Evolutionary conservation across 495 filamentous ascomycete species (phyloP).

Genomic region (Penicillium maclennaniae): DNA sequence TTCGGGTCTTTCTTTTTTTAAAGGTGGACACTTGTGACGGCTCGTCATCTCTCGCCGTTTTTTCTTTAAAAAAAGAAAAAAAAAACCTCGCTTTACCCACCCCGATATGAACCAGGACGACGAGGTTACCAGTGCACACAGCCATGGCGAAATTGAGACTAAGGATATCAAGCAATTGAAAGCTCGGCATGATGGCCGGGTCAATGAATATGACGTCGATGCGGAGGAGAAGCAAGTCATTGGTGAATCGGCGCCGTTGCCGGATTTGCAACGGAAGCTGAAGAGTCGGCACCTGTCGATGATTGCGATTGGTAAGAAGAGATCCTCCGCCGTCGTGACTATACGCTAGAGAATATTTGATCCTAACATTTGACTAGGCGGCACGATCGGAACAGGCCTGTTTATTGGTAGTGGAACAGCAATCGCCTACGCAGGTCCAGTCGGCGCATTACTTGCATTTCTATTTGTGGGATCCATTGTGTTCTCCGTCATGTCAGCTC

Average conservation of each 20-base stretch:
- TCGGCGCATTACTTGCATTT: slow-evolving; percentile 61
- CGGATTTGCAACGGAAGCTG: slow-evolving; percentile 43
- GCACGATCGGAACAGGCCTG: slow-evolving; percentile 66
- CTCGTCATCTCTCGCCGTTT: background rate
- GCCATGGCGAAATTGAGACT: background rate
- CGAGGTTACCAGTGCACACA: slow-evolving; percentile 3
- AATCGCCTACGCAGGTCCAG: slow-evolving; percentile 56
- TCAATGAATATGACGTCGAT: slow-evolving; percentile 10
- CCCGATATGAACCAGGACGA: slow-evolving; percentile 7
- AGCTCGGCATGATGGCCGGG: background rate
- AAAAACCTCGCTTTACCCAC: background rate
- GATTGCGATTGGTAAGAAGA: slow-evolving; percentile 54
- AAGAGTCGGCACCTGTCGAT: slow-evolving; percentile 31
- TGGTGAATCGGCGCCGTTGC: slow-evolving; percentile 10
- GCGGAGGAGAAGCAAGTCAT: slow-evolving; percentile 13
- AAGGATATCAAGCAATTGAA: background rate
- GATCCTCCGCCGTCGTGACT: background rate
- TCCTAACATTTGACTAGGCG: slow-evolving; percentile 39
- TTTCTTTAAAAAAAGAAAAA: no score
- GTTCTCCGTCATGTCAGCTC: slow-evolving; percentile 44
- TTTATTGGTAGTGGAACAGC: slow-evolving; percentile 66
- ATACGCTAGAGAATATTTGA: slow-evolving; percentile 29
- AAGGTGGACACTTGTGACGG: background rate
- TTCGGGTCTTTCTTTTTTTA: background rate
- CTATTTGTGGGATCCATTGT: slow-evolving; percentile 51